Evolutionary conservation across 495 filamentous ascomycete species (phyloP).

Genomic region (Neurospora sp.): DNA sequence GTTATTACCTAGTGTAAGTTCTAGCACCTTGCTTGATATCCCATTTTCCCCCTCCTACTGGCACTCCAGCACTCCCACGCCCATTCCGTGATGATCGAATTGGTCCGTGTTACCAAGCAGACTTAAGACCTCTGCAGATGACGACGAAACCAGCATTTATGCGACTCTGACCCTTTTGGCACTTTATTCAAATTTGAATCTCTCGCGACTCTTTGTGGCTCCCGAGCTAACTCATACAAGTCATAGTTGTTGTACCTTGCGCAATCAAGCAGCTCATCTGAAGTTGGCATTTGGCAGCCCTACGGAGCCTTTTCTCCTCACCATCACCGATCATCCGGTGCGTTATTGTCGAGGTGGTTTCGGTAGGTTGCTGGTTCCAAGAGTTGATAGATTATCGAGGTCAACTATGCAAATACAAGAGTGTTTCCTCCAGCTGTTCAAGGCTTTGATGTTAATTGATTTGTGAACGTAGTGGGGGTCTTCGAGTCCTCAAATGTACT

Average conservation of each 20-base stretch:
- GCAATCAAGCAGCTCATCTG: not conserved
- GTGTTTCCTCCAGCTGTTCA: not conserved
- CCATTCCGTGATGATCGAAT: conserved; percentile 74
- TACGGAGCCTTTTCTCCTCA: not conserved
- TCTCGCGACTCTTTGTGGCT: not conserved
- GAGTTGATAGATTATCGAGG: not conserved
- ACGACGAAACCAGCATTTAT: conserved; percentile 67
- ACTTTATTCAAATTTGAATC: not conserved
- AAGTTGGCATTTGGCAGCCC: not conserved
- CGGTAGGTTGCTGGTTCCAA: not conserved
- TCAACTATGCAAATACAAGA: not conserved
- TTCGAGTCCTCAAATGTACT: not conserved
- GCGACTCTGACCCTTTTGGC: conserved; percentile 65
- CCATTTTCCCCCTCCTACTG: not conserved
- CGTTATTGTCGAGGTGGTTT: not conserved
- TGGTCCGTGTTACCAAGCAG: conserved; percentile 99
- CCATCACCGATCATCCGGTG: not conserved
- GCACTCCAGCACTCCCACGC: not conserved
- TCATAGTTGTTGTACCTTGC: not conserved
- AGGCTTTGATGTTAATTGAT: not conserved
- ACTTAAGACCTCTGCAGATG: conserved; percentile 84
- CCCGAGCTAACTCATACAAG: not conserved
- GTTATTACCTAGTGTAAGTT: not conserved
- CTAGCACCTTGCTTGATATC: not conserved
- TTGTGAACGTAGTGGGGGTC: not conserved